A percentile compares a stretch with the other conserved stretches of the same genome.
phyloP scores from a whole-genome alignment of 2,329 filamentous ascomycete species.

The Aspergillus phoenicis region DNA sequence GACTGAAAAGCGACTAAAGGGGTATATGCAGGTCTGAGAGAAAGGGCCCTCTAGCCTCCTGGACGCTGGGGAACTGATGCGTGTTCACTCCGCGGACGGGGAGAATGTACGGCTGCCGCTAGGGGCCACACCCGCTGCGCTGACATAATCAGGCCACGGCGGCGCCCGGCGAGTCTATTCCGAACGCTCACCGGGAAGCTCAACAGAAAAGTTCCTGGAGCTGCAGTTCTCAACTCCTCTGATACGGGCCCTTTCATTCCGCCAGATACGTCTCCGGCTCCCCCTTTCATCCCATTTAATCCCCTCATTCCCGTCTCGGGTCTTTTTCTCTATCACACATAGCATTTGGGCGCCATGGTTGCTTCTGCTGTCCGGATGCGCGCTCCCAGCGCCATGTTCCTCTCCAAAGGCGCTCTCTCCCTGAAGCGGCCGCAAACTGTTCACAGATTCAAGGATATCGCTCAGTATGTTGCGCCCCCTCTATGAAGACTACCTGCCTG shows the following conservation, averaged over 20 bases:
- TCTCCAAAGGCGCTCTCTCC: constrained; percentile 44
- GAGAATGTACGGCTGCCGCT: constrained; percentile 24
- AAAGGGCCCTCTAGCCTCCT: constrained; percentile 8
- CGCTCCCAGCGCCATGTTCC: constrained; percentile 46
- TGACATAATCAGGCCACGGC: constrained; percentile 26
- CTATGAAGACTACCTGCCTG: not conserved
- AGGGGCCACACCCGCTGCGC: constrained; percentile 21
- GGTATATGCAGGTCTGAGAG: constrained; percentile 19
- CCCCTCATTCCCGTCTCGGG: constrained; percentile 27
- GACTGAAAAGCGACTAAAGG: constrained; percentile 27
- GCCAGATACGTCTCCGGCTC: constrained; percentile 24
- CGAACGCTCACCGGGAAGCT: constrained; percentile 45
- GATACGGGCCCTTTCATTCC: constrained; percentile 32
- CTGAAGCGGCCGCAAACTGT: constrained; percentile 50
- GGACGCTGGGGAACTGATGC: constrained; percentile 23
- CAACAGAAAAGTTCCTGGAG: constrained; percentile 46
- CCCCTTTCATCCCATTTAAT: constrained; percentile 23
- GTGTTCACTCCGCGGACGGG: constrained; percentile 35
- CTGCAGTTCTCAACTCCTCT: constrained; percentile 32
- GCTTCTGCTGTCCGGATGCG: constrained; percentile 53
- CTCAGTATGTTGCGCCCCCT: constrained; percentile 39
- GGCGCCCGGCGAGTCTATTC: constrained; percentile 32
- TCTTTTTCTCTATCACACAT: constrained; percentile 26
- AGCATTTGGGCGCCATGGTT: constrained; percentile 55
- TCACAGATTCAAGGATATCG: constrained; percentile 46